A percentile compares a stretch with the other conserved stretches of the same genome.
Evolutionary conservation across 208 protist genomes (phyloP).

Genomic region (Acanthamoeba polyphaga): DNA sequence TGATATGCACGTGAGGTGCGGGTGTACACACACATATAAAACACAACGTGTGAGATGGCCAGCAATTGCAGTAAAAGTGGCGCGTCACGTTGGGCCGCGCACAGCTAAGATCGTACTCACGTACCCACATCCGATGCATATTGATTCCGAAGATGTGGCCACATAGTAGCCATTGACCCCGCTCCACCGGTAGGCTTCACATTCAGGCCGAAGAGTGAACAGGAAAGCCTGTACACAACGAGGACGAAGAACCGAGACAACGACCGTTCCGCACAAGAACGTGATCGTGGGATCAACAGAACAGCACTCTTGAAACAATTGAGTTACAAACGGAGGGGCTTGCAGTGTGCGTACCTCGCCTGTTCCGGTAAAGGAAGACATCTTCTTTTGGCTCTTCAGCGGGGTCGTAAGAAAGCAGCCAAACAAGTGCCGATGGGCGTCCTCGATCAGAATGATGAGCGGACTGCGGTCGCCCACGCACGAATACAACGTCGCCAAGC

Average conservation of each 20-base stretch:
- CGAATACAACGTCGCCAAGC: slow-evolving; percentile 36
- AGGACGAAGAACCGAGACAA: background rate
- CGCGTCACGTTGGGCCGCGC: background rate
- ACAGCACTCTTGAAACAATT: too few species aligned
- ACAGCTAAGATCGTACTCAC: background rate
- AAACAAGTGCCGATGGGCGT: slow-evolving; percentile 16
- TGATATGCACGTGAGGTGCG: background rate
- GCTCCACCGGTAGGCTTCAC: slow-evolving; percentile 1
- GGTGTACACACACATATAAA: too few species aligned
- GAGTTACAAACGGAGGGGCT: too few species aligned
- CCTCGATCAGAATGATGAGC: slow-evolving; percentile 41
- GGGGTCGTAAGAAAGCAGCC: slow-evolving; percentile 36
- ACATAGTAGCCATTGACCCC: slow-evolving; percentile 42
- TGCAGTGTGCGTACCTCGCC: background rate
- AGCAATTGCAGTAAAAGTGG: background rate
- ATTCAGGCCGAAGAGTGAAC: slow-evolving; percentile 29
- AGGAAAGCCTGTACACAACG: background rate
- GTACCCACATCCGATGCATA: slow-evolving; percentile 47
- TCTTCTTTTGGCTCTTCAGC: slow-evolving; percentile 37
- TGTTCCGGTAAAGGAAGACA: slow-evolving; percentile 2
- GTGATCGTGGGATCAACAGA: background rate
- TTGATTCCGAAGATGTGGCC: background rate
- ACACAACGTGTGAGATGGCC: too few species aligned
- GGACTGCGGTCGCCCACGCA: background rate
- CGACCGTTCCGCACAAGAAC: background rate